These are phyloP conservation scores for Pythium monospermum DNA, from an alignment of 352 stramenopile species.

Conservation along the genomic window DNA sequence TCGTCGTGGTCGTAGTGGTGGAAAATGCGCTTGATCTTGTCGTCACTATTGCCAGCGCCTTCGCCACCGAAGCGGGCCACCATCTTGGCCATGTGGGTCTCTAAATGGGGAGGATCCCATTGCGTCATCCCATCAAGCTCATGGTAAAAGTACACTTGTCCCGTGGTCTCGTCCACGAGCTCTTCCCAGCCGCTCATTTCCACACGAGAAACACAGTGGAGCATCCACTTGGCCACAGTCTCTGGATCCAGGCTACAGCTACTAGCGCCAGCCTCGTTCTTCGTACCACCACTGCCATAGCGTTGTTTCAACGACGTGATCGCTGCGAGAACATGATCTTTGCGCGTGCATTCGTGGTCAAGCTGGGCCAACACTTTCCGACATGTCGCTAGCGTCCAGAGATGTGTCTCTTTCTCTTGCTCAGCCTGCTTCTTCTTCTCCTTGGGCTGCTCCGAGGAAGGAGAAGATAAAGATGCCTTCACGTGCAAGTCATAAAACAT, in stretches of 20 bases:
- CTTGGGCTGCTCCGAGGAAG: too few relatives aligned
- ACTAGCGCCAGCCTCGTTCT: neutral
- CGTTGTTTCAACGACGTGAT: neutral
- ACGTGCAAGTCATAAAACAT: slow-evolving; percentile 50
- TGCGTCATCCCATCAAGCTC: slow-evolving; percentile 46
- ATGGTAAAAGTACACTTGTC: slow-evolving; percentile 63
- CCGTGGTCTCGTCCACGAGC: slow-evolving; percentile 26
- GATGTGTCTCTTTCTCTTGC: neutral
- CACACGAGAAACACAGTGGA: slow-evolving; percentile 37
- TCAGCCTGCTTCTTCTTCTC: neutral
- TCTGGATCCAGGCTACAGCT: slow-evolving; percentile 19
- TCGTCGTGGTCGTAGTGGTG: slow-evolving; percentile 64
- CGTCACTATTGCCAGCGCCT: slow-evolving; percentile 27
- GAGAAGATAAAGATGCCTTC: too few relatives aligned
- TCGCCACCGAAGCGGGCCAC: slow-evolving; percentile 35
- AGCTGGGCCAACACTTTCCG: neutral
- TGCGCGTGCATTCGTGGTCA: neutral
- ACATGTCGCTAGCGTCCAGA: neutral
- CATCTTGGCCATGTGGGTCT: slow-evolving; percentile 43
- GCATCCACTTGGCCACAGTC: slow-evolving; percentile 33
- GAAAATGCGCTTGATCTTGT: slow-evolving; percentile 64
- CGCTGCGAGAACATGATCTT: neutral
- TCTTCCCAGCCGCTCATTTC: slow-evolving; percentile 58
- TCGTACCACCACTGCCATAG: slow-evolving; percentile 12
- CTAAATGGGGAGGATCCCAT: slow-evolving; percentile 60